phyloP scores from a whole-genome alignment of 1,284 basidiomycete species.

The Ustilago sp. region DNA sequence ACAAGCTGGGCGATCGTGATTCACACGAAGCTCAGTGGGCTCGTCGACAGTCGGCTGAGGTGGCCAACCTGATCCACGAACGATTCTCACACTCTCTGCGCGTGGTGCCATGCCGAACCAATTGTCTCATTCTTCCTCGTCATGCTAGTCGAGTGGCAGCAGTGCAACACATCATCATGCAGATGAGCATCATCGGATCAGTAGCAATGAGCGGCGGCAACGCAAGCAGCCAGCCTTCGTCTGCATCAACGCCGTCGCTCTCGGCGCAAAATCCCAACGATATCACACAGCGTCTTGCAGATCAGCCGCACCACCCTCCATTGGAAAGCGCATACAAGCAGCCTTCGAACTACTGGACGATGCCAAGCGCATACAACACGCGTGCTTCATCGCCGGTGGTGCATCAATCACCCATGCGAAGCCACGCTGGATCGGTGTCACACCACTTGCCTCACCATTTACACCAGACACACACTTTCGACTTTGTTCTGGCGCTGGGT shows the following conservation, averaged over 20 bases:
- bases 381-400: conserved; percentile 34
- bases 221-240: conserved; percentile 23
- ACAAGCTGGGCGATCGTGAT: conserved; percentile 71
- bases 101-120: conserved; percentile 58
- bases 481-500: conserved; percentile 65
- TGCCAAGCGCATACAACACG: conserved; percentile 33
- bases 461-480: conserved; percentile 59
- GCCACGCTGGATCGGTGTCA: conserved; percentile 30
- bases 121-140: conserved; percentile 82
- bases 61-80: conserved; percentile 83
- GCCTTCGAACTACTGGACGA: conserved; percentile 59
- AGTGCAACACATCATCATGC: conserved; percentile 72
- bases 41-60: conserved; percentile 84
- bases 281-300: conserved; percentile 39
- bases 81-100: conserved; percentile 66
- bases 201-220: conserved; percentile 13
- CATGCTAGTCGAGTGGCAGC: conserved; percentile 84
- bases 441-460: conserved; percentile 45
- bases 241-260: conserved; percentile 29
- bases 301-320: conserved; percentile 45
- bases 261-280: conserved; percentile 31
- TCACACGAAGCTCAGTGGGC: conserved; percentile 80
- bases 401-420: conserved; percentile 28
- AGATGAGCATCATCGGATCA: conserved; percentile 49
- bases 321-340: conserved; percentile 57